Conservation (phyloP, 1,139 yeast genomes). For the Debaryomyces robertsiae region DNA sequence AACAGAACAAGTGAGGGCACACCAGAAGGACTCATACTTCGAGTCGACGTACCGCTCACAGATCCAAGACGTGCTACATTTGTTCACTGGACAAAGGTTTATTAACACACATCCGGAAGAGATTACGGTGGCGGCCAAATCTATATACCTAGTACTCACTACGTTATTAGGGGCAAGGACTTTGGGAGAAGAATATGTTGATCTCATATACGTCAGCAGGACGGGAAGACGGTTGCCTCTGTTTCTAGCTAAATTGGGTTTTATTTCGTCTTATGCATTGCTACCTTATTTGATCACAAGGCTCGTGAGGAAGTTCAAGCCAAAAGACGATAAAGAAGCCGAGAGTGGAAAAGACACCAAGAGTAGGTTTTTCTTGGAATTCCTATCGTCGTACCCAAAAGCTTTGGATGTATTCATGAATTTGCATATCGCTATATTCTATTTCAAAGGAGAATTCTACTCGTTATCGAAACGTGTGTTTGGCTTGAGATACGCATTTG, state of each 20-base stretch:
- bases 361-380: constrained; percentile 19
- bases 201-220: constrained; percentile 66
- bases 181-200: constrained; percentile 93
- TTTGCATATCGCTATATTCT: constrained; percentile 78
- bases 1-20: constrained; percentile 59
- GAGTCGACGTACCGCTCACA: constrained; percentile 58
- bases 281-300: constrained; percentile 55
- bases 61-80: constrained; percentile 57
- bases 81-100: constrained; percentile 67
- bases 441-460: constrained; percentile 79
- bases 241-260: constrained; percentile 49
- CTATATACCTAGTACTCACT: constrained; percentile 67
- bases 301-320: constrained; percentile 28
- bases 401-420: constrained; percentile 57
- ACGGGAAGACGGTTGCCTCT: constrained; percentile 55
- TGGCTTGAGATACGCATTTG: constrained; percentile 78
- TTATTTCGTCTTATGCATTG: constrained; percentile 55
- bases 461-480: constrained; percentile 73
- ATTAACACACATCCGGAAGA: constrained; percentile 66
- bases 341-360: constrained; percentile 6
- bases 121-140: constrained; percentile 57
- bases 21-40: constrained; percentile 82
- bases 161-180: constrained; percentile 79
- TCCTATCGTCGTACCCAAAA: constrained; percentile 42
- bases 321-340: constrained; percentile 25